Base-by-base conservation (phyloP, 1,284 basidiomycete genomes). In the Trichosporon sp. region DNA sequence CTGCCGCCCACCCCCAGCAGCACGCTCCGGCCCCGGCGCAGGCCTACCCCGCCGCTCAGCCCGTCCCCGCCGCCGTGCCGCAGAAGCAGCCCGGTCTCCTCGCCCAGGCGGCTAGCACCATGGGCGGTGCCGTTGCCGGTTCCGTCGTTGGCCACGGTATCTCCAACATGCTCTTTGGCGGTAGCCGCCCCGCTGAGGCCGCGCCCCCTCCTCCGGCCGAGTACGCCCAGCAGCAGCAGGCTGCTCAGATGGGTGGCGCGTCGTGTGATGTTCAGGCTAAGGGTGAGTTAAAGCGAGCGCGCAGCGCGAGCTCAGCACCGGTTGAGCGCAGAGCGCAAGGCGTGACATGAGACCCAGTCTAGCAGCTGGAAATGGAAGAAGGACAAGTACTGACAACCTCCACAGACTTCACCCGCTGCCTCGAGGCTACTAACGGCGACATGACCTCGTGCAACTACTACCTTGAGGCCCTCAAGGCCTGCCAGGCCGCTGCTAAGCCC, bases 121-220 rank as follows among this genome's bases (percentile, higher is more conserved):
- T 84, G 64, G 84, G 83, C 52, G 84, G 84, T 74, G 84, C 83
- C 37, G 80, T 84, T 31, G 78, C 78, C 16, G 79, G 79, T 49
- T 84, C 83, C 8, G 82, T 83, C 58, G 77, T 85, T 54, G 84
- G 84, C 33, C 84, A 85, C 76, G 84, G 84, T 52, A 79, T 85
- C 66, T 79, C 75, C 62, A 83, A 78, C 78, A 85, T 85, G 81
- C 78, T 85, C 56, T 85, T 85, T 65, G 84, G 84, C 21, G 81
- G 81, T 56, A 71, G 75, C 27, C 67, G 75, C 56, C 60, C 68
- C 40, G 69, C 72, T 58, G 70, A 71, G 10, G 71, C 77, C 58
- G 67, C 71, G 25, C 77, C 79, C 23, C 78, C 81, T 7, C 71
- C 76, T 1, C 76, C 72, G 13, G 74, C 77, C 34, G 74, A 80